Evolutionary conservation across 345 rosid genomes (phyloP).

Genomic region (Microthlaspi erraticum): DNA sequence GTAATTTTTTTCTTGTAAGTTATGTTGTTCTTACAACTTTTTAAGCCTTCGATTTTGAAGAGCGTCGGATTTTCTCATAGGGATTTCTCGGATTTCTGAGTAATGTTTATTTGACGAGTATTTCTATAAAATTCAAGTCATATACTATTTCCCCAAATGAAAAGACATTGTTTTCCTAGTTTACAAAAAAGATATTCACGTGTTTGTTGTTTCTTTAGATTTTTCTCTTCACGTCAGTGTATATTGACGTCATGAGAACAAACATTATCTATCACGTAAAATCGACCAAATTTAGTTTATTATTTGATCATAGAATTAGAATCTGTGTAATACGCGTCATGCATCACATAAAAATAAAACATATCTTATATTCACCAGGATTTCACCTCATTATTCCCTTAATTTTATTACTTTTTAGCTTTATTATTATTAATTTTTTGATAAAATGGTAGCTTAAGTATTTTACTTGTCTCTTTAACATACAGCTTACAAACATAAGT

Average conservation of each 20-base stretch:
- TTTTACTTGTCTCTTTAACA: not conserved
- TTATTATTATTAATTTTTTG: too few species aligned
- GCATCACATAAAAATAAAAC: not conserved
- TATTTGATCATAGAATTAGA: slow-evolving; percentile 1
- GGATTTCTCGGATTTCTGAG: not conserved
- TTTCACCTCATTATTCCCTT: not conserved
- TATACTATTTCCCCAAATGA: not conserved
- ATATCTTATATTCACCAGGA: slow-evolving; percentile 7
- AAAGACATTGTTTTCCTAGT: not conserved
- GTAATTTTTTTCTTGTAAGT: slow-evolving; percentile 29
- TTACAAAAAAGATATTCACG: not conserved
- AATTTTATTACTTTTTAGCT: not conserved
- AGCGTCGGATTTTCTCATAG: not conserved
- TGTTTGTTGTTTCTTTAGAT: not conserved
- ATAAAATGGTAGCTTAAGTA: too few species aligned
- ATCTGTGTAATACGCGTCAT: slow-evolving; percentile 34
- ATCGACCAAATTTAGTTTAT: slow-evolving; percentile 6
- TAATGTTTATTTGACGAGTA: not conserved
- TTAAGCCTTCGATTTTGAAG: not conserved
- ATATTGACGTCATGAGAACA: slow-evolving; percentile 22
- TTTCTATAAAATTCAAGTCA: not conserved
- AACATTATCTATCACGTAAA: not conserved
- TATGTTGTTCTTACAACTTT: not conserved
- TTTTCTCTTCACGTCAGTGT: slow-evolving; percentile 12
- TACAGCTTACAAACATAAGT: not conserved